A percentile compares a stretch with the other conserved stretches of the same genome.
Conservation (phyloP, 768 basidiomycete species). For the Lentinus brumalis region DNA sequence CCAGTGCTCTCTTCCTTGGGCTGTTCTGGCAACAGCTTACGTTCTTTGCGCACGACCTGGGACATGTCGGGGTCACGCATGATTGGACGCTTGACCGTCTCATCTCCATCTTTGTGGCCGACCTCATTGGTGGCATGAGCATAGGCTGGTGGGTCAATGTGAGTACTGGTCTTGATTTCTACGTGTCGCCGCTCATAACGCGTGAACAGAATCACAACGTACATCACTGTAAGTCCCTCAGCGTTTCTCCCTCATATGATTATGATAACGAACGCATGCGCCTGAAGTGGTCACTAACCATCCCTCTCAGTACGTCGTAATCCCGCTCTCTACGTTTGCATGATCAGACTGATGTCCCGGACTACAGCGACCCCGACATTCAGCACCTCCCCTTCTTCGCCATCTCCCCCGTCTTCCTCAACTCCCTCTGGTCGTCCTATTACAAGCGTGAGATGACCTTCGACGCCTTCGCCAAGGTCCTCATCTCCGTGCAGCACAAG, state of each 20-base stretch:
- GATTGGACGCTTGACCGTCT: slow-evolving; percentile 80
- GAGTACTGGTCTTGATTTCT: slow-evolving; percentile 38
- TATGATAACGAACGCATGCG: slow-evolving; percentile 7
- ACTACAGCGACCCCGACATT: slow-evolving; percentile 75
- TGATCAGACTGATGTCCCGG: background rate
- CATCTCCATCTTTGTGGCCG: slow-evolving; percentile 76
- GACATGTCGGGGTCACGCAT: slow-evolving; percentile 93
- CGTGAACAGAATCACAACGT: slow-evolving; percentile 83
- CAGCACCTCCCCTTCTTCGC: slow-evolving; percentile 94
- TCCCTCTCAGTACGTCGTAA: slow-evolving; percentile 77
- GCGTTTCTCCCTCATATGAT: background rate
- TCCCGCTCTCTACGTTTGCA: background rate
- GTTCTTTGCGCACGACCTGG: slow-evolving; percentile 92
- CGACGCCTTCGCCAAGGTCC: slow-evolving; percentile 62
- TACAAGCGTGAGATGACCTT: slow-evolving; percentile 87
- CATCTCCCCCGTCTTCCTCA: slow-evolving; percentile 85
- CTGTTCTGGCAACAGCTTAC: slow-evolving; percentile 94
- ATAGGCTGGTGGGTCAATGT: slow-evolving; percentile 98
- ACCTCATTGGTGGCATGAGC: slow-evolving; percentile 90
- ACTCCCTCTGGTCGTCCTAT: slow-evolving; percentile 89
- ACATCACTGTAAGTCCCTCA: slow-evolving; percentile 77
- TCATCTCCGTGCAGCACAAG: slow-evolving; percentile 84
- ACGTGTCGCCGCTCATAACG: slow-evolving; percentile 4
- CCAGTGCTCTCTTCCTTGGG: slow-evolving; percentile 82
- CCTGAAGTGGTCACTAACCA: slow-evolving; percentile 91